A percentile compares a stretch with the other conserved stretches of the same genome.
Conservation (phyloP, 805 yeast species). For the Yamadazyma ubonensis region DNA sequence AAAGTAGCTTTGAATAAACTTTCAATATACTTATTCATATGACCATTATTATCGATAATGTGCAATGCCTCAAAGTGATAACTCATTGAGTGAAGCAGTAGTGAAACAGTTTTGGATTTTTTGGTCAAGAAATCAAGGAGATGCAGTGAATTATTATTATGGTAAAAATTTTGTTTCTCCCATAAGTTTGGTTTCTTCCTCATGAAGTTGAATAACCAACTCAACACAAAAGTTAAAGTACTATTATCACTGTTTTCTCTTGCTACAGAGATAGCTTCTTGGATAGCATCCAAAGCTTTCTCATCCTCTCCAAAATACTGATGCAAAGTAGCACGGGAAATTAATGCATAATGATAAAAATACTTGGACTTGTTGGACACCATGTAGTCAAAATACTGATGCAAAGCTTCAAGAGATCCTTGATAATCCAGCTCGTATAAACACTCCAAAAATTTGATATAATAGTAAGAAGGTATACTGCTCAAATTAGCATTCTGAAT, state of each 20-base stretch:
- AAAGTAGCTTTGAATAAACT: constrained; percentile 57
- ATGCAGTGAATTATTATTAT: constrained; percentile 55
- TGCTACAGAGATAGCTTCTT: constrained; percentile 85
- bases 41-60: constrained; percentile 50
- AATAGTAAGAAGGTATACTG: constrained; percentile 44
- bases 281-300: constrained; percentile 75
- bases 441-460: constrained; percentile 59
- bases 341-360: constrained; percentile 73
- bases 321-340: constrained; percentile 70
- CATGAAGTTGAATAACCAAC: constrained; percentile 73
- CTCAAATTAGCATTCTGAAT: constrained; percentile 32
- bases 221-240: constrained; percentile 67
- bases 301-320: constrained; percentile 63
- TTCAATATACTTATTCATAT: constrained; percentile 48
- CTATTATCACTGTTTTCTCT: constrained; percentile 76
- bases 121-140: constrained; percentile 59
- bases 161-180: constrained; percentile 46
- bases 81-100: constrained; percentile 55
- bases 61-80: constrained; percentile 64
- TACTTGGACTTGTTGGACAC: constrained; percentile 61
- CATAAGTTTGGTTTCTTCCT: constrained; percentile 61
- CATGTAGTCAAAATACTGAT: constrained; percentile 72
- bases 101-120: constrained; percentile 51
- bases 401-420: constrained; percentile 49
- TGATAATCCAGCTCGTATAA: constrained; percentile 61